Evolutionary conservation across 2,329 filamentous ascomycete genomes (phyloP).

Genomic region (Fusarium sublunatum): DNA sequence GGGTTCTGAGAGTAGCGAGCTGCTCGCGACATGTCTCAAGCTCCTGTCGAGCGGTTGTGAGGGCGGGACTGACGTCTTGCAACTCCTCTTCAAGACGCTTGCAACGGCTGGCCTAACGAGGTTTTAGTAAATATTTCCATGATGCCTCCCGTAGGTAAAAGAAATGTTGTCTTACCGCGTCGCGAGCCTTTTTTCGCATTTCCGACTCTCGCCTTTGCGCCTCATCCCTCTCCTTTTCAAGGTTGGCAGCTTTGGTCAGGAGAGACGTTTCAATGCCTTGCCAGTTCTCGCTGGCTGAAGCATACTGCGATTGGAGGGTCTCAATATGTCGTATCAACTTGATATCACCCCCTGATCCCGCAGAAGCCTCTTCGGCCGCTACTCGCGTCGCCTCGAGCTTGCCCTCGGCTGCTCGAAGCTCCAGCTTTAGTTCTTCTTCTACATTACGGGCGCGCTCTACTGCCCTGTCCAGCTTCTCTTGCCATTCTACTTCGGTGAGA

Average conservation of each 20-base stretch:
- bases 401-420: slow-evolving; percentile 81
- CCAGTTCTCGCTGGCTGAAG: slow-evolving; percentile 96
- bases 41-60: slow-evolving; percentile 74
- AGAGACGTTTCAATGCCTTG: slow-evolving; percentile 92
- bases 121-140: slow-evolving; percentile 32
- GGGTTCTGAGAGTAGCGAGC: slow-evolving; percentile 70
- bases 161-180: slow-evolving; percentile 71
- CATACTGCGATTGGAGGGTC: slow-evolving; percentile 94
- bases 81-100: slow-evolving; percentile 84
- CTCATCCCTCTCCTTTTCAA: slow-evolving; percentile 95
- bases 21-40: slow-evolving; percentile 68
- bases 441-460: slow-evolving; percentile 74
- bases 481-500: slow-evolving; percentile 75
- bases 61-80: slow-evolving; percentile 72
- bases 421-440: slow-evolving; percentile 83
- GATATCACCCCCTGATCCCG: slow-evolving; percentile 82
- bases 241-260: slow-evolving; percentile 76
- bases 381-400: slow-evolving; percentile 89
- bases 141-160: not conserved
- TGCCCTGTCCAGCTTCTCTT: slow-evolving; percentile 78
- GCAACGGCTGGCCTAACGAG: slow-evolving; percentile 66
- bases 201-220: slow-evolving; percentile 84
- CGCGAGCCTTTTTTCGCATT: slow-evolving; percentile 87
- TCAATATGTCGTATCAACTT: slow-evolving; percentile 95
- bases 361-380: slow-evolving; percentile 88